Base-by-base conservation (phyloP, 1,284 basidiomycete species). In the Ganoderma meredithae region DNA sequence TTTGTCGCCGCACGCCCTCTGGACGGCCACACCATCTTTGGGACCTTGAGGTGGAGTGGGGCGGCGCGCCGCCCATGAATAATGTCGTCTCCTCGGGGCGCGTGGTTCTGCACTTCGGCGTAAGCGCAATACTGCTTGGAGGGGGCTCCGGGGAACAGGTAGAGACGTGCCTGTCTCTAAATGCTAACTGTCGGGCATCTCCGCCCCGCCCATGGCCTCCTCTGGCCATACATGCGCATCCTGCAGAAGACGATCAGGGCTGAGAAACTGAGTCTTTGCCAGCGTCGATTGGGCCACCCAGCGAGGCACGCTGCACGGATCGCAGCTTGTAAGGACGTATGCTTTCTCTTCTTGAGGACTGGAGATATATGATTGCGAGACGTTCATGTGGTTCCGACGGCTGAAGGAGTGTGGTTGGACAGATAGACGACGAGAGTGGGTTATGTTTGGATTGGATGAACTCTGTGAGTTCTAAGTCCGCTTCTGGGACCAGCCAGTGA, bases 171-270 rank as follows among this genome's bases (percentile, higher is more conserved):
- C 52, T 33, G 52, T 39, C 55, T 58, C 55, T 58, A 58, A 58
- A 58, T 58, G 33, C 55, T 58, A 58, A 58, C 22, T 39, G 22
- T 36, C 55, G 55, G 33, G 55, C 17, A 58, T 58, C 55, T 36
- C 55, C 55, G 55, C 33, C 31, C 31, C 55, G 31, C 10, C 19
- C 36, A 22, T n/a, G 36, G 7, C 10, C 36, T 36, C n/a, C 12
- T 10, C 17, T n/a, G n/a, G n/a, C 27, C 27, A 33, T 58, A 2
- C 55, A 39, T 19, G 22, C 39, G 33, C 36, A 31, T 44, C 52
- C 22, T 55, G 10, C 27, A 33, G 27, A 31, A 33, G 55, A 58
- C n/a, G 55, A 58, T 58, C 55, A 58, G 55, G 55, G 55, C 55
- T 36, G 36, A 13, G 55, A 58, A 22, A 12, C 31, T 2, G 15